These are phyloP conservation scores for Podospora didyma DNA, from an alignment of 495 filamentous ascomycete genomes.

Conservation along the genomic window DNA sequence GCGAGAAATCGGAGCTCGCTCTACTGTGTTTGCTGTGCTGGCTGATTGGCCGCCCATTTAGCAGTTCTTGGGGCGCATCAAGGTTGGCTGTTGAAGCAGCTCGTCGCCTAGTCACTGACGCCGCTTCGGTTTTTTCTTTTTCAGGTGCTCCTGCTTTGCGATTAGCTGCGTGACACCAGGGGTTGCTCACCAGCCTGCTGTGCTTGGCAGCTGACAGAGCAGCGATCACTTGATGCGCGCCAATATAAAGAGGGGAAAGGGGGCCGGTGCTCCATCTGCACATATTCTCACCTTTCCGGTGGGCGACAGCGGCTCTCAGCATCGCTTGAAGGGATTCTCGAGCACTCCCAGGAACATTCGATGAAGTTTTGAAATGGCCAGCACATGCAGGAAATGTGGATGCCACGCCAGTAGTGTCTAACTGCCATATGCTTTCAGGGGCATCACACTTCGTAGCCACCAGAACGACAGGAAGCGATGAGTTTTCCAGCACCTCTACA, in stretches of 20 bases:
- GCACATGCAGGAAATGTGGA: constrained; percentile 57
- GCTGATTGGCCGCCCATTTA: constrained; percentile 44
- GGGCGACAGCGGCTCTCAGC: constrained; percentile 61
- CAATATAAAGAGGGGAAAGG: not conserved
- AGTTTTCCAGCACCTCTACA: constrained; percentile 65
- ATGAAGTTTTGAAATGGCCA: constrained; percentile 69
- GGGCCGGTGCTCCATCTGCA: not conserved
- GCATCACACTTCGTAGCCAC: constrained; percentile 84
- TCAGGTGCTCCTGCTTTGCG: constrained; percentile 12
- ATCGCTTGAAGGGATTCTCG: constrained; percentile 76
- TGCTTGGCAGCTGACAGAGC: not conserved
- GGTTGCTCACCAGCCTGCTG: not conserved
- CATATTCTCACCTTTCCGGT: constrained; percentile 58
- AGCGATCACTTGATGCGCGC: not conserved
- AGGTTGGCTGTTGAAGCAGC: constrained; percentile 51
- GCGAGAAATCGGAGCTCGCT: constrained; percentile 61
- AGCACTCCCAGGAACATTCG: constrained; percentile 65
- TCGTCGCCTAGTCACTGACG: constrained; percentile 27
- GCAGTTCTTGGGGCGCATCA: constrained; percentile 42
- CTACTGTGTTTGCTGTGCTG: constrained; percentile 56
- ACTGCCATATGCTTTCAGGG: constrained; percentile 52
- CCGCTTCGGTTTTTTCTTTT: constrained; percentile 26
- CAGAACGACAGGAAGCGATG: constrained; percentile 66
- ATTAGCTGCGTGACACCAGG: constrained; percentile 15
- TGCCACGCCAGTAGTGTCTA: constrained; percentile 59